These are phyloP conservation scores for Nothophaeocryptopus gaeumannii DNA, from an alignment of 2,329 filamentous ascomycete genomes.

Conservation along the genomic window DNA sequence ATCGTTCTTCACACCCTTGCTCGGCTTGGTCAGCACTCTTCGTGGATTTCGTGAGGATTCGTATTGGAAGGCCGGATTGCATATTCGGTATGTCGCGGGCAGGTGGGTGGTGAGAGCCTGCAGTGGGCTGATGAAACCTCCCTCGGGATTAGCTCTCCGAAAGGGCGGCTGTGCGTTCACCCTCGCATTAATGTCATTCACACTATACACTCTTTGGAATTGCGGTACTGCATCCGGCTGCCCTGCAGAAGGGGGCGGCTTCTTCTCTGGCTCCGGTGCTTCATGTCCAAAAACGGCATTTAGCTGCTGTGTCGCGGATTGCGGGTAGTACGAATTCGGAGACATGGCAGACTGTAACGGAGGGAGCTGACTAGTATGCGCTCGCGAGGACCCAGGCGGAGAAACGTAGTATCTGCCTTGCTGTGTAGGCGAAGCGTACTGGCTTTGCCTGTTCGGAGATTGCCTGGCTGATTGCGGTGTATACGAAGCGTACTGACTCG, in stretches of 20 bases:
- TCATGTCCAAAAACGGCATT: constrained; percentile 63
- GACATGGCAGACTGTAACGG: constrained; percentile 68
- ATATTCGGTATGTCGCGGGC: constrained; percentile 94
- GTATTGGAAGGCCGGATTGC: constrained; percentile 97
- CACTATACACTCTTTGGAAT: constrained; percentile 73
- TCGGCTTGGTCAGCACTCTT: constrained; percentile 93
- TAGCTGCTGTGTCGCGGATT: constrained; percentile 66
- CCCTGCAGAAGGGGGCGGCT: constrained; percentile 43
- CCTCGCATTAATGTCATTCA: constrained; percentile 74
- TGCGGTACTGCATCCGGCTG: constrained; percentile 66
- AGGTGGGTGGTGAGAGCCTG: constrained; percentile 93
- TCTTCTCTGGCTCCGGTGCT: constrained; percentile 43
- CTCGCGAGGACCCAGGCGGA: constrained; percentile 43
- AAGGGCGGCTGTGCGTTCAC: constrained; percentile 87
- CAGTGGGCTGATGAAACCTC: constrained; percentile 94
- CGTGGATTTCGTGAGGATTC: constrained; percentile 96
- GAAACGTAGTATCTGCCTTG: constrained; percentile 59
- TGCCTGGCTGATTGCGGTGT: constrained; percentile 60
- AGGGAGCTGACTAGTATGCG: constrained; percentile 67
- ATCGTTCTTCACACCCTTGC: constrained; percentile 97
- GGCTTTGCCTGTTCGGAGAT: constrained; percentile 70
- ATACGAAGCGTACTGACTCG: constrained; percentile 34
- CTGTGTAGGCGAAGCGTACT: constrained; percentile 52
- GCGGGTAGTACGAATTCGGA: constrained; percentile 57
- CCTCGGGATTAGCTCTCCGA: constrained; percentile 89